These are phyloP conservation scores for Lyophyllum decastes DNA, from an alignment of 768 basidiomycete species.

Conservation along the genomic window DNA sequence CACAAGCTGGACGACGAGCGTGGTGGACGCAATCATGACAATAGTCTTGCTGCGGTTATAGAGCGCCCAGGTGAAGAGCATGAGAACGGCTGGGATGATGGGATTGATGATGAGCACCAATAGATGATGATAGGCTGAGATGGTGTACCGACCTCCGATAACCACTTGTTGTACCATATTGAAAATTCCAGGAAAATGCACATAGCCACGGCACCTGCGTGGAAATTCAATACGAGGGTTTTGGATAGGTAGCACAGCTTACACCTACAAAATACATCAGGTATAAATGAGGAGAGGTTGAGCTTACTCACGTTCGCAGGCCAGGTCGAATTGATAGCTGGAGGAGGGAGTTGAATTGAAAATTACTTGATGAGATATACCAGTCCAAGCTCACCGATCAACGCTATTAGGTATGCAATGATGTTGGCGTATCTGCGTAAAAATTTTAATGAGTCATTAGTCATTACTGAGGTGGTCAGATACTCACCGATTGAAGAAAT, in stretches of 20 bases:
- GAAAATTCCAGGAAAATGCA: conserved; percentile 14
- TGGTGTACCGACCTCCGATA: conserved; percentile 3
- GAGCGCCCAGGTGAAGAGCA: conserved; percentile 13
- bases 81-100: conserved; percentile 4
- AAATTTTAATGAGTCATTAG: background rate
- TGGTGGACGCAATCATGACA: background rate
- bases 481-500: conserved; percentile 15
- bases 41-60: conserved; percentile 8
- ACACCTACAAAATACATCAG: background rate
- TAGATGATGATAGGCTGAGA: background rate
- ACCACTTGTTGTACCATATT: conserved; percentile 13
- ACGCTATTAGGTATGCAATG: conserved; percentile 2
- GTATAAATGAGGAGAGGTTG: background rate
- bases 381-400: conserved; percentile 1
- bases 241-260: background rate
- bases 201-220: conserved; percentile 9
- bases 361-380: background rate
- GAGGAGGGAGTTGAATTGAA: background rate
- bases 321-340: conserved; percentile 13
- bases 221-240: background rate
- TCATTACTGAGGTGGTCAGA: background rate
- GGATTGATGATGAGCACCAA: background rate
- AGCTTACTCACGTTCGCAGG: conserved; percentile 1
- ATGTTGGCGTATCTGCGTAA: conserved; percentile 11
- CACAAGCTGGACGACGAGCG: conserved; percentile 10